Evolutionary conservation across 768 basidiomycete species (phyloP).

Genomic region (Austroboletus eburneus): DNA sequence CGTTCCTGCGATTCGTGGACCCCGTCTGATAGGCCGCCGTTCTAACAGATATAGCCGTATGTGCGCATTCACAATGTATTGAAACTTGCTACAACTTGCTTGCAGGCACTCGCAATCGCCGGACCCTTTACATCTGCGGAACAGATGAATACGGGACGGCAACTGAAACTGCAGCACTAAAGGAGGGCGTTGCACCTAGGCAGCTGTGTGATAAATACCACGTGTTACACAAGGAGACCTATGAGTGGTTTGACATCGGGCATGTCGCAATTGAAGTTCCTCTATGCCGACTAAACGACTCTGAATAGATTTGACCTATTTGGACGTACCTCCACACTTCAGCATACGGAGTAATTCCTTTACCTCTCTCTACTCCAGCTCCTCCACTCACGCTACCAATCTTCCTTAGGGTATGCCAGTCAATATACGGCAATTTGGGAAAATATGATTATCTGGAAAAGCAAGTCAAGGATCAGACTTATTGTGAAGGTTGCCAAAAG

Average conservation of each 20-base stretch:
- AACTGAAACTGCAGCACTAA: conserved; percentile 94
- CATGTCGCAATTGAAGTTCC: conserved; percentile 28
- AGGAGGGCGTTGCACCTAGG: conserved; percentile 75
- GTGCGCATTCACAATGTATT: conserved; percentile 17
- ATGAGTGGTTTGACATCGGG: conserved; percentile 98
- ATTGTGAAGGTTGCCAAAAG: conserved; percentile 89
- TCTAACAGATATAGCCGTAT: conserved; percentile 55
- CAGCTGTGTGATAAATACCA: conserved; percentile 91
- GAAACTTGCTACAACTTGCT: conserved; percentile 1
- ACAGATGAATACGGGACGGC: conserved; percentile 99
- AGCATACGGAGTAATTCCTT: conserved; percentile 75
- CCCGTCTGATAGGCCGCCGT: conserved; percentile 1
- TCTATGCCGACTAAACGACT: conserved; percentile 1
- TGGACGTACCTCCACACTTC: conserved; percentile 86
- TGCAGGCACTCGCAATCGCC: conserved; percentile 69
- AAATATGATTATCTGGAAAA: conserved; percentile 73
- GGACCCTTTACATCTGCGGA: conserved; percentile 92
- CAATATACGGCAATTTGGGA: conserved; percentile 80
- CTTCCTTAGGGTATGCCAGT: conserved; percentile 73
- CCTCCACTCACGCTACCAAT: background rate
- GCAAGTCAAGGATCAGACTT: conserved; percentile 89
- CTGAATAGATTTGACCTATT: conserved; percentile 83
- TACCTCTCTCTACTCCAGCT: background rate
- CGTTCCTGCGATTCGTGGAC: conserved; percentile 9
- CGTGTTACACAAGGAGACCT: conserved; percentile 83